phyloP scores from a whole-genome alignment of 805 yeast genomes.

The Schwanniomyces sp. region DNA sequence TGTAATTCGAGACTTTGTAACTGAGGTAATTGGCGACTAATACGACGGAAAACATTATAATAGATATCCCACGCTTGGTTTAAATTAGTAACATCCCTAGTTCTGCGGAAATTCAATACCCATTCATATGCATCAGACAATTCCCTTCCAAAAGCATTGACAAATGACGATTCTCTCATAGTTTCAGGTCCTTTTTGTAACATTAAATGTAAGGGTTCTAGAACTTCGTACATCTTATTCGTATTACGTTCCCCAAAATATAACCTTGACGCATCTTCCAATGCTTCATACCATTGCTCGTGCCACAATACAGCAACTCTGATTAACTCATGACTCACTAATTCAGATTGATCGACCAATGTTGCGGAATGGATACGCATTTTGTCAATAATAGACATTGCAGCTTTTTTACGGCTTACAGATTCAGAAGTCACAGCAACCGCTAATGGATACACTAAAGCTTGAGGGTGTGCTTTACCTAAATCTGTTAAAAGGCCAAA shows the following conservation, averaged over 20 bases:
- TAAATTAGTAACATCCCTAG: slow-evolving; percentile 82
- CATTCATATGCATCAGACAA: slow-evolving; percentile 90
- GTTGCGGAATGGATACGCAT: slow-evolving; percentile 85
- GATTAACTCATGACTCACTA: slow-evolving; percentile 91
- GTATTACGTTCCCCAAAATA: slow-evolving; percentile 94
- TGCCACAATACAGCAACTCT: slow-evolving; percentile 97
- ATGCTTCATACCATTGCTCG: slow-evolving; percentile 96
- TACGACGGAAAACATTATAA: slow-evolving; percentile 88
- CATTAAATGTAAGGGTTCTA: slow-evolving; percentile 86
- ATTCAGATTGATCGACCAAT: slow-evolving; percentile 87
- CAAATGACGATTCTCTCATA: slow-evolving; percentile 86
- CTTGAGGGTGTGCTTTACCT: slow-evolving; percentile 97
- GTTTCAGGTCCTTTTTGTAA: slow-evolving; percentile 89
- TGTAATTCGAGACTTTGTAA: slow-evolving; percentile 83
- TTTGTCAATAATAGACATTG: slow-evolving; percentile 84
- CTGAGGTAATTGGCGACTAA: slow-evolving; percentile 86
- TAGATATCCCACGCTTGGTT: slow-evolving; percentile 98
- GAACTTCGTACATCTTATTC: slow-evolving; percentile 88
- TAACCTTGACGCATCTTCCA: slow-evolving; percentile 92
- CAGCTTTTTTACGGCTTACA: slow-evolving; percentile 86
- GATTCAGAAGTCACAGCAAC: slow-evolving; percentile 96
- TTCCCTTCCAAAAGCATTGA: slow-evolving; percentile 91
- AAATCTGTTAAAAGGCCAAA: slow-evolving; percentile 79
- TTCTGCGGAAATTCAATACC: slow-evolving; percentile 81
- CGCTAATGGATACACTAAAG: slow-evolving; percentile 89